Evolutionary conservation across 2,329 filamentous ascomycete genomes (phyloP), one percentile per base, ranked within the genome.

Genomic region (Penicillium glabrum): DNA sequence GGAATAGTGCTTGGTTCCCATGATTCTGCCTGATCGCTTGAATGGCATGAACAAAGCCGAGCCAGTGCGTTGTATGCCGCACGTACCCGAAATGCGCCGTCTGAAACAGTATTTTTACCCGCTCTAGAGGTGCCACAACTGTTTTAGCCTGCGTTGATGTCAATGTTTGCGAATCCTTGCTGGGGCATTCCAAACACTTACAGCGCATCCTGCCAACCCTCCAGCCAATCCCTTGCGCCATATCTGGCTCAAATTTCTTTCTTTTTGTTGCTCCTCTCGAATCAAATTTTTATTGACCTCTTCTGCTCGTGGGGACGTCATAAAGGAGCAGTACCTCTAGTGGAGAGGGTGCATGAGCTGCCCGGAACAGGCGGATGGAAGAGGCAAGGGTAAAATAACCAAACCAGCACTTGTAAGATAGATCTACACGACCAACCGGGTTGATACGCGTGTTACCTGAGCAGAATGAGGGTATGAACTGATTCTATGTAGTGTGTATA

Each of bases 91-190:
- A 95, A 69, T 95, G 97, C 69, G 89, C 91, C 50, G 95, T 89
- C 75, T 99, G 95, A 78, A 99, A 98, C 54, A 99, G 89, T 71
- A 99, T 99, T 78, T 99, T 99, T 69, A 99, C 95, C 64, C 95
- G 89, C 77, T 99, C 95, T 62, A 99, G 89, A 26, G 95, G 95
- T 26, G 92, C 95, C 33, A 99, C 96, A 6, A 96, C 82, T 0
- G 93, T 97, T 82, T 99, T 99, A 59, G 90, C 95, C 92, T 96
- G 66, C 50, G n/a, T 23, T 11, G 10, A 41, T 41, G 1, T 41
- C 3, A 41, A 10, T 13, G 5, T 41, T 23, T 13, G 19, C 4
- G 11, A 10, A 41, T 41, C 19, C 23, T 41, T 41, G 4, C 7
- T 21, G 5, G 19, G 5, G 1, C 9, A 23, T 21, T 19, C 2